Conservation (phyloP, 2,329 filamentous ascomycete genomes). For the Endocalyx cinctus region DNA sequence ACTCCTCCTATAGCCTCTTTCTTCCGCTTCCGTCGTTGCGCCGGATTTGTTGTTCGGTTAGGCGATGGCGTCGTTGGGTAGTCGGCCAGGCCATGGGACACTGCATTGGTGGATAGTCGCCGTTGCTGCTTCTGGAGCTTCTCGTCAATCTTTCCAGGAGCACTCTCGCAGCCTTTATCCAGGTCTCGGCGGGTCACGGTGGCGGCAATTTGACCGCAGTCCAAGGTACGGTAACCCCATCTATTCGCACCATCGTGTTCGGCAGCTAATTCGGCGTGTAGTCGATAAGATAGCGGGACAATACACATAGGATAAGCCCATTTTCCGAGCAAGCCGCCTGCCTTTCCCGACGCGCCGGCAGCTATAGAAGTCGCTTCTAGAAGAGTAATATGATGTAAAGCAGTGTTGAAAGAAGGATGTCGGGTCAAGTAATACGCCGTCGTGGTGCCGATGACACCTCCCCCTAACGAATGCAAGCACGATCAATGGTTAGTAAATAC, state of each 20-base stretch:
- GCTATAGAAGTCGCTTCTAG: constrained; percentile 84
- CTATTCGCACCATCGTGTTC: constrained; percentile 71
- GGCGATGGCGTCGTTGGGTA: not conserved
- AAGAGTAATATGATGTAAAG: constrained; percentile 73
- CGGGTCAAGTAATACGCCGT: constrained; percentile 88
- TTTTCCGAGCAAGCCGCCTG: constrained; percentile 80
- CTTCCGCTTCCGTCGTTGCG: constrained; percentile 5
- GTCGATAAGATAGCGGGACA: constrained; percentile 77
- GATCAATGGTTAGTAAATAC: no score
- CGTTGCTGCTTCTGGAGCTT: constrained; percentile 28
- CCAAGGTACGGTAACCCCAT: constrained; percentile 83
- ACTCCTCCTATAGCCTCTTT: no score
- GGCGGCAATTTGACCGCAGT: constrained; percentile 59
- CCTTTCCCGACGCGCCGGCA: constrained; percentile 90
- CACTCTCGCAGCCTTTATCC: constrained; percentile 7
- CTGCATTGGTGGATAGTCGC: constrained; percentile 1
- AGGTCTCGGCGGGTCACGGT: constrained; percentile 28
- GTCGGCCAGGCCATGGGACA: no score
- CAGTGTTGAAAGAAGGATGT: constrained; percentile 73
- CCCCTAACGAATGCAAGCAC: constrained; percentile 52
- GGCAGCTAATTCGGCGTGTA: constrained; percentile 79
- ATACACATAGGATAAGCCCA: constrained; percentile 88
- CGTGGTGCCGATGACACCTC: constrained; percentile 87
- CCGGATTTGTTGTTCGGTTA: constrained; percentile 2
- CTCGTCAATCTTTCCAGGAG: constrained; percentile 12